Base-by-base conservation (phyloP, 2,329 filamentous ascomycete species). In the Diaporthe citriasiana region DNA sequence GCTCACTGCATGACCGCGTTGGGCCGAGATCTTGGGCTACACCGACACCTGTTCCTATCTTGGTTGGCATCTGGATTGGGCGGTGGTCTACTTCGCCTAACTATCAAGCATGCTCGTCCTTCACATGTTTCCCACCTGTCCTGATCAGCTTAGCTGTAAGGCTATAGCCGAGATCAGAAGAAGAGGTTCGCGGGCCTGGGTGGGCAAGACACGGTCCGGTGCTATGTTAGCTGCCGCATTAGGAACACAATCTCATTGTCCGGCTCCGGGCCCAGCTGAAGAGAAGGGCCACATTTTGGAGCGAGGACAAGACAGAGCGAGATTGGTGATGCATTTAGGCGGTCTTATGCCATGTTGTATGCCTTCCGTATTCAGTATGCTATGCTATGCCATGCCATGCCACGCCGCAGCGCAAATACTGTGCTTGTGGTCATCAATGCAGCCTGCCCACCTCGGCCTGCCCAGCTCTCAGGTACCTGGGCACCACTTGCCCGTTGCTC, bases 221-320 rank as follows among this genome's bases (percentile, higher is more conserved):
- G 51, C 25, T 38, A 63, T 63, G 57, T 19, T 22, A 9, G 22
- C 42, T 50, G 63, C 63, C 63, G 63, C 63, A 66, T 60, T 15
- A 35, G 59, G 25, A 56, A 69, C 15, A 68, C 71, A 72, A 72
- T 72, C 38, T 68, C 45, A 68, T 72, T 72, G 59, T 72, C 71
- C 33, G 13, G 38, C 70, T 63, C 50, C 70, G 55, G 50, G 30
- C 45, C 38, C 56, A 53, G 55, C 51, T 65, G 45, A 59, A 53
- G 69, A 47, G 3, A 13, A 17, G 19, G 55, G 33, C 55, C 55
- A 33, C 19, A 40, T 25, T 38, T 12, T 50, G 25, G 25, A 33
- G 59, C 25, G 59, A 30, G n/a, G 38, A 30, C 68, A 56, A 9
- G 33, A 45, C 15, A 40, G 47, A 42, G 45, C 47, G 45, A 69